A percentile compares a stretch with the other conserved stretches of the same genome.
Conservation (phyloP, 2,329 filamentous ascomycete genomes). For the Aspergillus niger region DNA sequence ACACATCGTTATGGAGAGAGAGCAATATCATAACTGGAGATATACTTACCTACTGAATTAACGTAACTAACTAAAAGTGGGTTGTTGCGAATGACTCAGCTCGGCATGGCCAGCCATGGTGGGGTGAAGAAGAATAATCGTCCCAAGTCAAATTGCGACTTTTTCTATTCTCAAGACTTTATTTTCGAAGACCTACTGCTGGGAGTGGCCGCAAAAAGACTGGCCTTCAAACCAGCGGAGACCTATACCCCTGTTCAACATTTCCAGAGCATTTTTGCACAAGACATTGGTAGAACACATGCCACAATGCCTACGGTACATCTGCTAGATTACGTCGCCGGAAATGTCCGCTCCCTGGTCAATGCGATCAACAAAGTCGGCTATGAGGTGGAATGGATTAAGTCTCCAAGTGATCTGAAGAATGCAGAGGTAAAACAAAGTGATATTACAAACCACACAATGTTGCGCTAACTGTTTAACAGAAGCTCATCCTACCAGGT, state of each 20-base stretch:
- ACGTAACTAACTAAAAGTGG: conserved; percentile 14
- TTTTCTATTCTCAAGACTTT: conserved; percentile 9
- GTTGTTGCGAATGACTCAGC: conserved; percentile 27
- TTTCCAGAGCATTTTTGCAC: not conserved
- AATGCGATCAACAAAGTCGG: conserved; percentile 97
- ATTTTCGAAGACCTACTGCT: not conserved
- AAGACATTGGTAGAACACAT: not conserved
- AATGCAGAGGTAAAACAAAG: conserved; percentile 71
- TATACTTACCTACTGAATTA: not conserved
- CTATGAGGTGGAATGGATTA: conserved; percentile 91
- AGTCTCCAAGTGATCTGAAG: conserved; percentile 76
- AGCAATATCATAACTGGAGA: not conserved
- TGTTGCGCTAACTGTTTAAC: conserved; percentile 10
- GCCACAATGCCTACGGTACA: conserved; percentile 51
- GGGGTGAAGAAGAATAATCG: conserved; percentile 11
- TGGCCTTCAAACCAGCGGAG: not conserved
- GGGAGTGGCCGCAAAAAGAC: not conserved
- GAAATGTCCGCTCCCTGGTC: conserved; percentile 91
- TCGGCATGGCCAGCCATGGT: conserved; percentile 1
- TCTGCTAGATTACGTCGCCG: conserved; percentile 82
- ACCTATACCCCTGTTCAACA: not conserved
- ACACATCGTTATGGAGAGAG: not conserved
- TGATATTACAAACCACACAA: not conserved
- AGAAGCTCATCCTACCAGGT: conserved; percentile 93
- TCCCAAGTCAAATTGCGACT: not conserved